phyloP scores from a whole-genome alignment of 306 rosid genomes.

The Pachyrhizus erosus region DNA sequence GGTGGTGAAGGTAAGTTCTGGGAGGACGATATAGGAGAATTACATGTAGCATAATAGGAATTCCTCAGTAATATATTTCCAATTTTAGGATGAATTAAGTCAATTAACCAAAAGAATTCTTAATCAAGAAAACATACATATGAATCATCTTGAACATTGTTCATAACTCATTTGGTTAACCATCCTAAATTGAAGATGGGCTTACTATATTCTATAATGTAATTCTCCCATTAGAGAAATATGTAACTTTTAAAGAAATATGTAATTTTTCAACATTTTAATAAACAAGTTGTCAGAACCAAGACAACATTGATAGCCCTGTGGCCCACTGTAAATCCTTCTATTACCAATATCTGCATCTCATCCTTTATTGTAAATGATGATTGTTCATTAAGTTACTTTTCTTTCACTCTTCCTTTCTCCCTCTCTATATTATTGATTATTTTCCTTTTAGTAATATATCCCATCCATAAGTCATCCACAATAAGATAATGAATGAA shows the following conservation, averaged over 20 bases:
- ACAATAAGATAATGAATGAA: not conserved
- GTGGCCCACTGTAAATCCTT: too few species aligned
- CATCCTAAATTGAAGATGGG: not conserved
- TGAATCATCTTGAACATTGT: constrained; percentile 1
- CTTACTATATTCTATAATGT: not conserved
- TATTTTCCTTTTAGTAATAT: too few species aligned
- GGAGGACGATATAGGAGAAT: not conserved
- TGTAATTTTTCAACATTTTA: not conserved
- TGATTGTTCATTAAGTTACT: not conserved
- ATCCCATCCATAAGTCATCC: not conserved
- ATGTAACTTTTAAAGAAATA: not conserved
- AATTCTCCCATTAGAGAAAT: not conserved
- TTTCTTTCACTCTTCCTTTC: not conserved
- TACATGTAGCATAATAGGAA: not conserved
- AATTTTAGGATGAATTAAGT: constrained; percentile 3
- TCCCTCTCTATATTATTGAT: not conserved
- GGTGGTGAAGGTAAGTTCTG: not conserved
- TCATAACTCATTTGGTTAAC: not conserved
- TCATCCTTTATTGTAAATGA: not conserved
- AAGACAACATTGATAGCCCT: constrained; percentile 6
- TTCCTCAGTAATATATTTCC: not conserved
- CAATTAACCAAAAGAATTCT: not conserved
- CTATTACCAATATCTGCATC: not conserved
- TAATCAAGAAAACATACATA: not conserved
- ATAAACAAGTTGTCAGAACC: not conserved